phyloP scores from a whole-genome alignment of 2,329 filamentous ascomycete species.

The Ascochyta fabae region DNA sequence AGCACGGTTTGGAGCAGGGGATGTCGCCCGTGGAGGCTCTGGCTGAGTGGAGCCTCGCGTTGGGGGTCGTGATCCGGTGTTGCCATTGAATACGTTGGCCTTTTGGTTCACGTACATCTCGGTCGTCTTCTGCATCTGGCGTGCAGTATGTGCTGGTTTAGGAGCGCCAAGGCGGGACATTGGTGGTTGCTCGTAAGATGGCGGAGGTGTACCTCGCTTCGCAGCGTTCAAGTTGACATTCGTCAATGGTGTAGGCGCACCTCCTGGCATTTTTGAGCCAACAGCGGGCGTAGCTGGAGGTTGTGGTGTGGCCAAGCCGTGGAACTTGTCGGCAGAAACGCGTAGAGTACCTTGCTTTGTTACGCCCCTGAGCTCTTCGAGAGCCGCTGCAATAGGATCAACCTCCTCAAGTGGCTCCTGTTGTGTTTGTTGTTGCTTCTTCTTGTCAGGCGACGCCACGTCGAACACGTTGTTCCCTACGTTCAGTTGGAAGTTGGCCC shows the following conservation, averaged over 20 bases:
- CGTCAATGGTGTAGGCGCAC: conserved; percentile 54
- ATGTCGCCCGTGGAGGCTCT: conserved; percentile 60
- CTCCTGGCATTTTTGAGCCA: conserved; percentile 49
- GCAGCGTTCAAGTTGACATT: conserved; percentile 59
- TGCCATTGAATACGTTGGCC: conserved; percentile 72
- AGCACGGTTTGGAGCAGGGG: conserved; percentile 70
- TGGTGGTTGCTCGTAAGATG: conserved; percentile 74
- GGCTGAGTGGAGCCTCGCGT: conserved; percentile 59
- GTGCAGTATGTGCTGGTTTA: conserved; percentile 88
- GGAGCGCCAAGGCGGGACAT: conserved; percentile 85
- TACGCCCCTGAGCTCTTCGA: conserved; percentile 90
- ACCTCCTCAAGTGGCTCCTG: conserved; percentile 63
- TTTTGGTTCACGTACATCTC: conserved; percentile 87
- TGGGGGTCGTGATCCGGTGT: conserved; percentile 60
- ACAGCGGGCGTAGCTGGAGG: conserved; percentile 50
- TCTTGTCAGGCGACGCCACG: conserved; percentile 76
- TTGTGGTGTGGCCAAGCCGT: conserved; percentile 86
- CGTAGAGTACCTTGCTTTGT: conserved; percentile 79
- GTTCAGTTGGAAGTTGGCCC: conserved; percentile 90
- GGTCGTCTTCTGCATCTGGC: conserved; percentile 94
- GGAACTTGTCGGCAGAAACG: conserved; percentile 95
- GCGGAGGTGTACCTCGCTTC: conserved; percentile 79
- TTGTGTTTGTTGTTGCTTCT: conserved; percentile 54
- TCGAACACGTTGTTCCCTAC: conserved; percentile 96
- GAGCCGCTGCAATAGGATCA: conserved; percentile 89